Conservation (phyloP, 495 filamentous ascomycete genomes). For the Annulohypoxylon bovei region DNA sequence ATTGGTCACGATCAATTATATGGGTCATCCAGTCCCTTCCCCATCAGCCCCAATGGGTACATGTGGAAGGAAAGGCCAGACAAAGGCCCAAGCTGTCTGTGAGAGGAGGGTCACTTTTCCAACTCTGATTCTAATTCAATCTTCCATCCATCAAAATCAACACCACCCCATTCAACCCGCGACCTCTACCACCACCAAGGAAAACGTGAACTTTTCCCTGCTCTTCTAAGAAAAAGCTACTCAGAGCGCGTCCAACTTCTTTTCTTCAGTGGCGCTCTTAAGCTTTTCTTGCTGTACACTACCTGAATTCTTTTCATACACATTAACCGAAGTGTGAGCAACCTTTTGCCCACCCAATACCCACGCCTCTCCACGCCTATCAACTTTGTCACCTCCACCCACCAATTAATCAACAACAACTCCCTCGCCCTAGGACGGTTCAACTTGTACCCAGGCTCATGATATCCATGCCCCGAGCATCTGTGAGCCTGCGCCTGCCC, state of each 20-base stretch:
- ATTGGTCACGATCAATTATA: background rate
- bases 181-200: slow-evolving; percentile 9
- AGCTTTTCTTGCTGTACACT: slow-evolving; percentile 9
- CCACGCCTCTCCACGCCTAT: background rate
- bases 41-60: slow-evolving; percentile 11
- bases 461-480: slow-evolving; percentile 37
- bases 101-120: slow-evolving; percentile 21
- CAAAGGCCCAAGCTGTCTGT: slow-evolving; percentile 17
- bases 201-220: background rate
- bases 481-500: slow-evolving; percentile 29
- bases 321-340: background rate
- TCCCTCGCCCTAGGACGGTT: background rate
- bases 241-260: slow-evolving; percentile 14
- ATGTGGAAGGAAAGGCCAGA: slow-evolving; percentile 21
- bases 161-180: slow-evolving; percentile 13
- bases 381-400: slow-evolving; percentile 6
- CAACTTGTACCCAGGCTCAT: slow-evolving; percentile 38
- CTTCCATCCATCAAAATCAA: slow-evolving; percentile 27
- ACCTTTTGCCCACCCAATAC: no score
- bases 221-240: slow-evolving; percentile 3
- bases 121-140: slow-evolving; percentile 25
- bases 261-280: slow-evolving; percentile 1
- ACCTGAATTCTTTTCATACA: background rate
- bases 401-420: slow-evolving; percentile 15
- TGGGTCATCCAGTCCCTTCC: background rate